Evolutionary conservation across 768 basidiomycete genomes (phyloP), one percentile per base, ranked within the genome.

Genomic region (Coprinopsis sp.): DNA sequence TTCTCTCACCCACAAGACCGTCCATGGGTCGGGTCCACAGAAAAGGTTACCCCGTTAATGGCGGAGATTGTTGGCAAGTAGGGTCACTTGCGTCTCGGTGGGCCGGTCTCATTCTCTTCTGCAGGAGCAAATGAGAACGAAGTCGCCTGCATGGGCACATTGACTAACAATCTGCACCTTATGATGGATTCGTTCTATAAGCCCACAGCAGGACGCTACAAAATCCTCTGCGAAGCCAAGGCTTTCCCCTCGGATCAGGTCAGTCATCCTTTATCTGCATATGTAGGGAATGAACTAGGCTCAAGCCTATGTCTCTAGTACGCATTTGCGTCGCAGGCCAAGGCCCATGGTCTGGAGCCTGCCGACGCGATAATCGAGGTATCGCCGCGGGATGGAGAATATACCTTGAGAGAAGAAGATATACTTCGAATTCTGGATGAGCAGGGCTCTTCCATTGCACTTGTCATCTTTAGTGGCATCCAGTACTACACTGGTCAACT

Each of bases 211-310:
- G 74, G 74, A 53, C 82, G 93, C 43, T 92, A 78, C 73, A 98
- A 94, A 76, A 92, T 99, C 62, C 71, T 99, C 47, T 95, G 91
- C 68, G 96, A 99, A 71, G 81, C 82, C 33, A 84, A 78, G 49
- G 93, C 94, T 2, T 99, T 99, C 66, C 94, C 96, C 58, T 94
- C 91, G 64, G 96, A 99, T 76, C 88, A 91, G 73, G 95, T 89
- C 46, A 54, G 79, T 62, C n/a, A n/a, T n/a, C n/a, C n/a, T n/a
- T n/a, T n/a, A n/a, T n/a, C n/a, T n/a, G n/a, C n/a, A n/a, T n/a
- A n/a, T n/a, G n/a, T n/a, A n/a, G n/a, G n/a, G n/a, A n/a, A n/a
- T n/a, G n/a, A n/a, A n/a, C n/a, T n/a, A n/a, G n/a, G n/a, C n/a
- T n/a, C n/a, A n/a, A n/a, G n/a, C n/a, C 44, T 25, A 45, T 57